Evolutionary conservation across 441 rosid species (phyloP), one percentile per base, ranked within the genome.

Genomic region (California macrophylla): DNA sequence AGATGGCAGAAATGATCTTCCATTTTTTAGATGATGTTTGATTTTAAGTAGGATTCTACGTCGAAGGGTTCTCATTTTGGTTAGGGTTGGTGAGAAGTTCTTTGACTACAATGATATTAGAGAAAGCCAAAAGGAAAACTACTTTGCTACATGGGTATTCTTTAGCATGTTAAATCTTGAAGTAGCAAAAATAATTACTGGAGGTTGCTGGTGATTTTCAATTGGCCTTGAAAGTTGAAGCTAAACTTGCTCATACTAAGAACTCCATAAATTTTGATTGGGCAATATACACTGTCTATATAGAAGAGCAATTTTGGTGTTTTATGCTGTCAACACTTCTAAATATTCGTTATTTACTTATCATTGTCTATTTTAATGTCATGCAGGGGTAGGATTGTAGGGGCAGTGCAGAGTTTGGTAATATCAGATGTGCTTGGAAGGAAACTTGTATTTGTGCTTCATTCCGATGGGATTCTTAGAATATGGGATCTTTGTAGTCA

Each of bases 361-460:
- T 15, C 36, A 4, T 26, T 61, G 34, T 26, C 18, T 58, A 2
- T 26, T 26, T 61, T 61, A 63, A n/a, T 79, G 73, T 54, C 36
- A 70, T 83, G 85, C 82, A 91, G 97, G 89, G 85, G 87, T 71
- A 89, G 85, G 80, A 78, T 74, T 70, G 77, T 79, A 34, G 93
- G 87, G 32, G 76, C 83, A 47, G 89, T 89, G 63, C 85, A 86
- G 80, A 93, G 88, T 85, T 66, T 90, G 85, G 83, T 70, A 29
- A 78, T 89, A 76, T 69, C 71, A 29, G 87, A 87, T 71, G 64
- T 83, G 72, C 76, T 74, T 67, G 96, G 88, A 54, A 80, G 68
- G 72, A 75, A 69, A 60, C 82, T 81, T 66, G 15, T 84, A 60
- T 82, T 78, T 80, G 92, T 82, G 73, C 95, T 91, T 80, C 91